Conservation (phyloP, 2,329 filamentous ascomycete genomes). For the Fusarium cicatricum region DNA sequence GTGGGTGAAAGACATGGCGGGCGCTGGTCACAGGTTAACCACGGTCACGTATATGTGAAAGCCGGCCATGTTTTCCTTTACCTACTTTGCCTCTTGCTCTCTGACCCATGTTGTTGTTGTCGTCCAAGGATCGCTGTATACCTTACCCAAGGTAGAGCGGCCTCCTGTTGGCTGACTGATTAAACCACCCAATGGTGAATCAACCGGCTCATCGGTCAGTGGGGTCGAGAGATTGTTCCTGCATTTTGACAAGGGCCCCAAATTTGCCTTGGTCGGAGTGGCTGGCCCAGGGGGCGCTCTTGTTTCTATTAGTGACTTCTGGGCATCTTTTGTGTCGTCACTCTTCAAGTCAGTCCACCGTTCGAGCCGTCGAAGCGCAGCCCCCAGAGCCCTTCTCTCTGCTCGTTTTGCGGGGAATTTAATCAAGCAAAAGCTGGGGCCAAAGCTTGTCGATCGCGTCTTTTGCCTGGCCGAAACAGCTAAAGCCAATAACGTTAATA, state of each 20-base stretch:
- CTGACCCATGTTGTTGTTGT: too few species aligned
- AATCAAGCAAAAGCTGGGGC: constrained; percentile 23
- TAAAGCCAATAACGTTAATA: constrained; percentile 9
- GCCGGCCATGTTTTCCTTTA: too few species aligned
- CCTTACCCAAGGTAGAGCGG: too few species aligned
- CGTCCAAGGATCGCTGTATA: too few species aligned
- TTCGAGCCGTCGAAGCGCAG: constrained; percentile 5
- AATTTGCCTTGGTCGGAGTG: constrained; percentile 35
- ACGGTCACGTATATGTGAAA: too few species aligned
- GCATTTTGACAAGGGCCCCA: constrained; percentile 39
- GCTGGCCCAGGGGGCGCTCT: constrained; percentile 28
- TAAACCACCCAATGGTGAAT: constrained; percentile 24
- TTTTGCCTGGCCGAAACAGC: constrained; percentile 23
- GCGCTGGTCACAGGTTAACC: too few species aligned
- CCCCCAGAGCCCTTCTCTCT: background rate
- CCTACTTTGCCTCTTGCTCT: too few species aligned
- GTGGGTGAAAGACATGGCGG: too few species aligned
- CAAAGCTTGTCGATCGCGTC: constrained; percentile 33
- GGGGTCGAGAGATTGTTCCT: constrained; percentile 46
- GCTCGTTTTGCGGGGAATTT: constrained; percentile 27
- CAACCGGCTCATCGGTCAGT: constrained; percentile 38
- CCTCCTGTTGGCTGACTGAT: too few species aligned
- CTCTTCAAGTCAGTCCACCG: constrained; percentile 13
- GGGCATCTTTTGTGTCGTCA: constrained; percentile 6
- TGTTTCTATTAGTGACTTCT: constrained; percentile 30